Evolutionary conservation across 371 early-diverging fungal species (phyloP).

Genomic region (Mucor indicus): DNA sequence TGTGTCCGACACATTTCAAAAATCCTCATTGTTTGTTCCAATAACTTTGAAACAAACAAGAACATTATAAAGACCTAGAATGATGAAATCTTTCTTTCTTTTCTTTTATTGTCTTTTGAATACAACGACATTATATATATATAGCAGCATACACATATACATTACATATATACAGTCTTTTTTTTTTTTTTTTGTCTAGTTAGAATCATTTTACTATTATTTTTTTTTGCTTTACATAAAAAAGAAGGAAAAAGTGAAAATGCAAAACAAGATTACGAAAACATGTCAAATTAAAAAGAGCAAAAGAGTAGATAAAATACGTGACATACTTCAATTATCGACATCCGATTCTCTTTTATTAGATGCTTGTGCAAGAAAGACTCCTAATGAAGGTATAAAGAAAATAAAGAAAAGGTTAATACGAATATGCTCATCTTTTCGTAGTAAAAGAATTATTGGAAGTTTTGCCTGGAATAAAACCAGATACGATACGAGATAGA

Average conservation of each 20-base stretch:
- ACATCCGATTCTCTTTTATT: slow-evolving; percentile 28
- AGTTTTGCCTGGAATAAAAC: slow-evolving; percentile 29
- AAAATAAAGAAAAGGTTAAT: too few species aligned
- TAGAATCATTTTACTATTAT: too few species aligned
- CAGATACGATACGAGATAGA: slow-evolving; percentile 42
- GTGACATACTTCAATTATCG: slow-evolving; percentile 29
- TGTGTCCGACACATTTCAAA: too few species aligned
- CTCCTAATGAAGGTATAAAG: slow-evolving; percentile 27
- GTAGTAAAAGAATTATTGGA: slow-evolving; percentile 31
- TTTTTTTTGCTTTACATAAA: too few species aligned
- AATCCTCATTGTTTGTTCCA: too few species aligned
- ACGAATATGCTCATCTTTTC: not conserved
- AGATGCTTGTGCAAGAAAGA: slow-evolving; percentile 38
- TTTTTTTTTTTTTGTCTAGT: too few species aligned
- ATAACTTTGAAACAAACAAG: too few species aligned
- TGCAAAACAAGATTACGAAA: slow-evolving; percentile 34
- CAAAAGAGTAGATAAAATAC: slow-evolving; percentile 23
- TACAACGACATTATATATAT: not conserved
- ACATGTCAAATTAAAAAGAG: slow-evolving; percentile 22
- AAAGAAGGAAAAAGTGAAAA: not conserved
- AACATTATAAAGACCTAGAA: too few species aligned
- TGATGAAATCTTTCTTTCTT: too few species aligned
- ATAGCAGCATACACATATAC: not conserved
- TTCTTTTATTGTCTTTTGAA: not conserved
- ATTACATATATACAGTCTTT: not conserved